Evolutionary conservation across 371 early-diverging fungal genomes (phyloP).

Genomic region (Mortierella sp.): DNA sequence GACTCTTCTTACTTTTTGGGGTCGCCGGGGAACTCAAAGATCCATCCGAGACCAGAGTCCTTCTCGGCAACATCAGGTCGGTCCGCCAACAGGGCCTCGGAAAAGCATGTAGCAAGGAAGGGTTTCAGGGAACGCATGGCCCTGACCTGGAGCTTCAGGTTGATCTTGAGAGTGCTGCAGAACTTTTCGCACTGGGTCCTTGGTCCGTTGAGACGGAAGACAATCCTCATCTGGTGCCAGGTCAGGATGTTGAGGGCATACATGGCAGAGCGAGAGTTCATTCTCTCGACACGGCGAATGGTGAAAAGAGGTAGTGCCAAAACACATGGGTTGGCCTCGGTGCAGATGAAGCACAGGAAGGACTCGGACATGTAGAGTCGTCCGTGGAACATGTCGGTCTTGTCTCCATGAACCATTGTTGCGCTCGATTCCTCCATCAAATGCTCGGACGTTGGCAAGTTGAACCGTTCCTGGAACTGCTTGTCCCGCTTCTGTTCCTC

Average conservation of each 20-base stretch:
- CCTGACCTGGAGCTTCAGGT: constrained; percentile 72
- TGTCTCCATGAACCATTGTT: constrained; percentile 62
- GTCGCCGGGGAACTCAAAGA: constrained; percentile 90
- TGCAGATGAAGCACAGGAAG: constrained; percentile 87
- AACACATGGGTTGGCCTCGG: constrained; percentile 68
- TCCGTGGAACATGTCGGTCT: constrained; percentile 65
- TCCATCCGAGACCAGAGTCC: constrained; percentile 82
- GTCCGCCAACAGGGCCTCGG: constrained; percentile 78
- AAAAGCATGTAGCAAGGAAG: constrained; percentile 84
- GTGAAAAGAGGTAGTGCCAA: constrained; percentile 90
- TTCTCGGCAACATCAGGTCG: constrained; percentile 63
- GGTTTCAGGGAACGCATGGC: constrained; percentile 85
- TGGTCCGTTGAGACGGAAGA: constrained; percentile 67
- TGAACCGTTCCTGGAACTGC: constrained; percentile 80
- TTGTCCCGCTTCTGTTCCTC: constrained; percentile 85
- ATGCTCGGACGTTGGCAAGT: constrained; percentile 76
- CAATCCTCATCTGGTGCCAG: constrained; percentile 71
- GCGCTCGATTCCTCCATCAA: constrained; percentile 70
- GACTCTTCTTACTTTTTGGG: constrained; percentile 63
- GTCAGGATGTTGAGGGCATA: constrained; percentile 70
- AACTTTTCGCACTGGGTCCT: constrained; percentile 66
- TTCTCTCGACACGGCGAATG: constrained; percentile 90
- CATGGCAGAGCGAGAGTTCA: constrained; percentile 62
- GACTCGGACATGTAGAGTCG: constrained; percentile 84
- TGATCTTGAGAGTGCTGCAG: constrained; percentile 63